Evolutionary conservation across 2,329 filamentous ascomycete species (phyloP), one percentile per base, ranked within the genome.

Genomic region (Xylariaceae sp.): DNA sequence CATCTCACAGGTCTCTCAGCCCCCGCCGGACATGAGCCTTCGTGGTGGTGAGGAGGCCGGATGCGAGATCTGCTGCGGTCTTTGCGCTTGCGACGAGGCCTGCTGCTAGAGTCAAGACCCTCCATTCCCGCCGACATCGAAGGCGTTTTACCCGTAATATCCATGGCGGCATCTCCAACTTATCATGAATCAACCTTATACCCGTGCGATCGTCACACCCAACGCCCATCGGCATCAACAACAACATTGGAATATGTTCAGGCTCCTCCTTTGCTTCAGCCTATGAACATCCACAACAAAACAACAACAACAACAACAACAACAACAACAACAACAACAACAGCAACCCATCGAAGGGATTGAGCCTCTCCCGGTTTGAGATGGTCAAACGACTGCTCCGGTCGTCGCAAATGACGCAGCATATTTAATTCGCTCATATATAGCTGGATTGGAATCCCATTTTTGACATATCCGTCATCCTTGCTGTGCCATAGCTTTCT

Each of bases 11-110:
- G 45, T 70, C 53, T 61, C 70, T 45, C 75, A 78, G 66, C 76
- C 76, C 55, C 74, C 77, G 60, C 74, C 75, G 57, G 73, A 77
- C 39, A 75, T 78, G 71, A 70, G 67, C 62, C 72, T 78, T 58
- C 74, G 76, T 48, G 76, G 76, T 66, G 76, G 76, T 64, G 76
- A 78, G 64, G 76, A 78, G 62, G 76, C 75, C 42, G 76, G 76
- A 44, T 78, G 76, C 59, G 76, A 78, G 66, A 67, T 78, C 61
- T 78, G 76, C 72, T 78, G 76, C 60, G 76, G 76, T 59, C 74
- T 78, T 60, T 78, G 76, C 68, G 75, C 69, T 54, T 78, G 76
- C 65, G 68, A 78, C 0, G 76, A 78, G 64, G 68, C 66, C 18
- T 78, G 76, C 70, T 78, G 76, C 69, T 78, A 74, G 68, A 64